A percentile compares a stretch with the other conserved stretches of the same genome.
Evolutionary conservation across 1,284 basidiomycete species (phyloP).

Genomic region (Wallemia mellicola): DNA sequence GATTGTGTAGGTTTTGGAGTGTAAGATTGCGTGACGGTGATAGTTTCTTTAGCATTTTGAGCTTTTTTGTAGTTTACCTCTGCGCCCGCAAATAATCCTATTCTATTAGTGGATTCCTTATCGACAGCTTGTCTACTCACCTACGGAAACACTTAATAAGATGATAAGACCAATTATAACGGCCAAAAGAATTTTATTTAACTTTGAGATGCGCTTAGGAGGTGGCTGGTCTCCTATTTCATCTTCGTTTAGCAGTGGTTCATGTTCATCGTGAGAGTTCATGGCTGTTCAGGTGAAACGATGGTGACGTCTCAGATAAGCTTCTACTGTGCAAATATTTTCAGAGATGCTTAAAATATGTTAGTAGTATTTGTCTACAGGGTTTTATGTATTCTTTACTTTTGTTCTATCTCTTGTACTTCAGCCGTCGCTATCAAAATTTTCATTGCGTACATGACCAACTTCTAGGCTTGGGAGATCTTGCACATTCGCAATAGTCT

Average conservation of each 20-base stretch:
- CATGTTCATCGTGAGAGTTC: neutral
- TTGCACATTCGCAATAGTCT: neutral
- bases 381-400: too few relatives aligned
- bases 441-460: neutral
- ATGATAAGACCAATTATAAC: neutral
- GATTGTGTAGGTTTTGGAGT: neutral
- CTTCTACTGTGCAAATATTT: too few relatives aligned
- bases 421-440: neutral
- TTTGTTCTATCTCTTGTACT: neutral
- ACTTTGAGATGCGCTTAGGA: neutral
- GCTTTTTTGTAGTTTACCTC: neutral
- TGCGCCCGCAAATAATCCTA: neutral
- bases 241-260: neutral
- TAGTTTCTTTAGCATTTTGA: neutral
- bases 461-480: neutral
- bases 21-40: neutral
- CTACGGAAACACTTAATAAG: neutral
- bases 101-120: neutral
- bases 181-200: neutral
- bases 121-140: neutral
- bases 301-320: too few relatives aligned
- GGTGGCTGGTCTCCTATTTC: neutral
- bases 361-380: too few relatives aligned
- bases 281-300: too few relatives aligned
- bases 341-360: too few relatives aligned